Evolutionary conservation across 2,329 filamentous ascomycete genomes (phyloP).

Genomic region (Zalaria sp.): DNA sequence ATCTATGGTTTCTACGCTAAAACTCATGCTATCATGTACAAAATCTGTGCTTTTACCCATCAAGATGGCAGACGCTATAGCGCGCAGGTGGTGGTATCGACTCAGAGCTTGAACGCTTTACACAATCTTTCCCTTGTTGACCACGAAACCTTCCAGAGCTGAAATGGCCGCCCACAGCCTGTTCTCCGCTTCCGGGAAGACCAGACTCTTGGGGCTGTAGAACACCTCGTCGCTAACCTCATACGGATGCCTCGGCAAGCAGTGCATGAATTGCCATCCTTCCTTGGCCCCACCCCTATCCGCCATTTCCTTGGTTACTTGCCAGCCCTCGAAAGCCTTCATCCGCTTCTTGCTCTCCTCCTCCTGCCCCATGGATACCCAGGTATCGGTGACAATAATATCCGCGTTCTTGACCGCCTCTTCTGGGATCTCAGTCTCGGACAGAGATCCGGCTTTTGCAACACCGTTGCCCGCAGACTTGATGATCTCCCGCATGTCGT

Average conservation of each 20-base stretch:
- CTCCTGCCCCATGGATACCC: constrained; percentile 98
- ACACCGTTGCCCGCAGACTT: constrained; percentile 44
- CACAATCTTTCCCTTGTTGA: constrained; percentile 74
- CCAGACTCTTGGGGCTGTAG: constrained; percentile 70
- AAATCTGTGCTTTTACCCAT: too few relatives aligned
- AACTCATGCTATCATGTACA: constrained; percentile 2
- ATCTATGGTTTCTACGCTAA: neutral
- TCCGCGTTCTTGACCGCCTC: constrained; percentile 77
- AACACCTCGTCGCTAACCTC: constrained; percentile 94
- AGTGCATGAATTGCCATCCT: constrained; percentile 98
- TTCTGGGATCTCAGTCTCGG: constrained; percentile 66
- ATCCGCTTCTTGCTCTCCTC: constrained; percentile 64
- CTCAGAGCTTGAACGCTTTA: neutral
- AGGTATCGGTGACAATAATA: constrained; percentile 89
- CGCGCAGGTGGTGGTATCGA: too few relatives aligned
- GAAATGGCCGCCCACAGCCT: constrained; percentile 79
- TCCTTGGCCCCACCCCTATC: constrained; percentile 73
- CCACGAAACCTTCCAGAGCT: constrained; percentile 75
- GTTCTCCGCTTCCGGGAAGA: constrained; percentile 92
- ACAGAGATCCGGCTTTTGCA: constrained; percentile 48
- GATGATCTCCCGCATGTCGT: constrained; percentile 61
- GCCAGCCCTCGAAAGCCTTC: constrained; percentile 75
- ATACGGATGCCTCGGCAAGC: constrained; percentile 77
- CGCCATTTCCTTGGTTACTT: constrained; percentile 78
- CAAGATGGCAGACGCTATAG: too few relatives aligned